These are phyloP conservation scores for Quercus aquifolioides DNA, from an alignment of 306 rosid genomes.

Conservation along the genomic window DNA sequence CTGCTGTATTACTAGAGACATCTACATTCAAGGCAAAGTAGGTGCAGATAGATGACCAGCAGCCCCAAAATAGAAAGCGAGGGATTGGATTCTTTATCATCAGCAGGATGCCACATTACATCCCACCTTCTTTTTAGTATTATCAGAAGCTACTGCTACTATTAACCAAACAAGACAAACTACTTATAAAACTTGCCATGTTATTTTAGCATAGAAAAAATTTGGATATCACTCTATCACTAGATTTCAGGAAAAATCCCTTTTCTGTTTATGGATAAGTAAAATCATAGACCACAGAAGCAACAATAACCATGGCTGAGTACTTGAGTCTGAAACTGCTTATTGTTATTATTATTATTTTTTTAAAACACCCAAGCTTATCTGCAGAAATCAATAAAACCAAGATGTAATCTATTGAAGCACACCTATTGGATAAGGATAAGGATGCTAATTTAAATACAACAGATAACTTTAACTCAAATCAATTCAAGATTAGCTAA, in stretches of 20 bases:
- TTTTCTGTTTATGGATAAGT: background rate
- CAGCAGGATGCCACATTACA: background rate
- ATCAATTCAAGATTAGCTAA: too few relatives aligned
- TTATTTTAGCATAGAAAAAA: background rate
- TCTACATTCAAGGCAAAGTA: background rate
- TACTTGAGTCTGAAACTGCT: too few relatives aligned
- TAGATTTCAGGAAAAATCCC: background rate
- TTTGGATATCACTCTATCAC: background rate
- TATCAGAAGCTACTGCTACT: background rate
- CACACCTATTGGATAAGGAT: too few relatives aligned
- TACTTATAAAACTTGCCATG: background rate
- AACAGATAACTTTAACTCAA: too few relatives aligned
- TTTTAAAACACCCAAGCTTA: too few relatives aligned
- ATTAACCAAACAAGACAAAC: background rate
- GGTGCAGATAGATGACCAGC: background rate
- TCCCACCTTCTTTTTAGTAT: background rate
- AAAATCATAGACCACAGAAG: background rate
- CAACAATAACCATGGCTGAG: background rate
- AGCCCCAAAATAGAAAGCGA: background rate
- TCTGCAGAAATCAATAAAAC: too few relatives aligned
- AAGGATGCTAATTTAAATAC: too few relatives aligned
- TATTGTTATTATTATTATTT: too few relatives aligned
- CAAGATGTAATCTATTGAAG: too few relatives aligned
- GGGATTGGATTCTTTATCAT: background rate
- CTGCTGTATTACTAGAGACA: background rate